Conservation (phyloP, 108 stramenopile genomes). For the Aurantiochytrium sp. region DNA sequence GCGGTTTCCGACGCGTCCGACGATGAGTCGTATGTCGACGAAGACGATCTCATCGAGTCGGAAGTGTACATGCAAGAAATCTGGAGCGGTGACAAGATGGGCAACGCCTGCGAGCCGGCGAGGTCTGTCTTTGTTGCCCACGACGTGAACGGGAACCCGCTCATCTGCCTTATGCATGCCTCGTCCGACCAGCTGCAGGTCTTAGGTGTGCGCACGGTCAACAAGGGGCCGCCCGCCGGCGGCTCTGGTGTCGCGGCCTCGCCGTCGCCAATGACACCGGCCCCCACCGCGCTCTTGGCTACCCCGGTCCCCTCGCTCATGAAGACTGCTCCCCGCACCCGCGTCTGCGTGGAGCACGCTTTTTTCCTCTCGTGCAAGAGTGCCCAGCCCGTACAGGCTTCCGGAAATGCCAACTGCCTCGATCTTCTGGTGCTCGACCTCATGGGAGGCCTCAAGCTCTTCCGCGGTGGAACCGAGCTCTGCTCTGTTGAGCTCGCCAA, state of each 20-base stretch:
- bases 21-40: neutral
- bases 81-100: neutral
- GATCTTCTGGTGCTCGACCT: neutral
- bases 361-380: neutral
- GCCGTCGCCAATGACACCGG: neutral
- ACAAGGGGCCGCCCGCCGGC: neutral
- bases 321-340: neutral
- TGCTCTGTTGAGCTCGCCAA: neutral
- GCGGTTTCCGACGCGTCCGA: neutral
- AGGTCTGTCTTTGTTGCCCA: neutral
- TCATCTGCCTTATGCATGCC: neutral
- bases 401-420: neutral
- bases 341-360: neutral
- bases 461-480: neutral
- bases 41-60: conserved; percentile 3
- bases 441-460: neutral
- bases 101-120: neutral
- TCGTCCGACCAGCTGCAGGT: neutral
- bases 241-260: neutral
- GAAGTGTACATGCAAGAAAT: conserved; percentile 23
- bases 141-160: neutral
- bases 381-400: neutral
- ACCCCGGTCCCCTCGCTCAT: conserved; percentile 2
- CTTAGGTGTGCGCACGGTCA: neutral
- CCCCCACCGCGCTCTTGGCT: neutral